phyloP scores from a whole-genome alignment of 352 stramenopile genomes.

The Blastocystis sp. region DNA sequence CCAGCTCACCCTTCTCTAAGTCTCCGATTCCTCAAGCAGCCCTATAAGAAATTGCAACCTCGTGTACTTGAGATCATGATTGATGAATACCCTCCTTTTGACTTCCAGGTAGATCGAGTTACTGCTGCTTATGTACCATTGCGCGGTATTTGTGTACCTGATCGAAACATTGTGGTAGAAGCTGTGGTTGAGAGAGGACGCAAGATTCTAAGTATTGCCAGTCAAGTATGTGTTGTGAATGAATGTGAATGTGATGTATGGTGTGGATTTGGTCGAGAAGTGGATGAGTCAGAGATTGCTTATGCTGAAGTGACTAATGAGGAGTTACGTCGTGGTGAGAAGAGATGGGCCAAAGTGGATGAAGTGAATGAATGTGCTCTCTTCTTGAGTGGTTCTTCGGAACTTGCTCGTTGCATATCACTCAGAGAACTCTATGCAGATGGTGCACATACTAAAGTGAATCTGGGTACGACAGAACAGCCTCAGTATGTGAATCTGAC shows the following conservation, averaged over 20 bases:
- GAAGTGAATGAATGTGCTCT: not conserved
- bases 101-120: constrained; percentile 1
- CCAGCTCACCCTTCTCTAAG: constrained; percentile 51
- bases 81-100: constrained; percentile 15
- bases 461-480: not conserved
- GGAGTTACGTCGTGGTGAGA: not conserved
- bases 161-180: constrained; percentile 33
- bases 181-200: not conserved
- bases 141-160: not conserved
- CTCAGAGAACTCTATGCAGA: not conserved
- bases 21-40: constrained; percentile 16
- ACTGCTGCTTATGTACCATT: not conserved
- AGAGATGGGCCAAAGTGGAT: not conserved
- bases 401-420: not conserved
- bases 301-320: not conserved
- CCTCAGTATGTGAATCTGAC: constrained; percentile 15
- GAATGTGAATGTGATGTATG: not conserved
- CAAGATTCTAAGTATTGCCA: constrained; percentile 38
- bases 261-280: not conserved
- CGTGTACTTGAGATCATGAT: not conserved
- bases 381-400: not conserved
- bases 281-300: not conserved
- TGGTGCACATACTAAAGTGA: not conserved
- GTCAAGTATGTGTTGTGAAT: not conserved
- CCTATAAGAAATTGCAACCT: constrained; percentile 13